Base-by-base conservation (phyloP, 1,284 basidiomycete species). In the Athelia sp. region DNA sequence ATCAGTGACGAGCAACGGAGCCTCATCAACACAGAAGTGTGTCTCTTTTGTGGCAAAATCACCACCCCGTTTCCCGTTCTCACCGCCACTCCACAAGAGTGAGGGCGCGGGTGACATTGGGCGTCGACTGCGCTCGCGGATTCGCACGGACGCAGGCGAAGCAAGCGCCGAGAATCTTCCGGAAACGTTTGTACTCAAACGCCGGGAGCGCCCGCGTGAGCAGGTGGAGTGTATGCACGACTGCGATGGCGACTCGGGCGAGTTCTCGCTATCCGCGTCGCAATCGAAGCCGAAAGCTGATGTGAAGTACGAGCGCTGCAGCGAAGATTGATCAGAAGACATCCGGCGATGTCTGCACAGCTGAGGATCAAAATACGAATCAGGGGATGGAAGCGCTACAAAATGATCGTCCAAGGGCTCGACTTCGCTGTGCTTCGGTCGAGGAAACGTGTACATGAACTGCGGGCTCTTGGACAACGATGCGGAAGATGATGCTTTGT, bases 381-480 rank as follows among this genome's bases (percentile, higher is more conserved):
- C 43, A 8, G 21, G 32, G 19, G 40, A 40, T 19, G 31, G 44
- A n/a, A 32, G 45, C 18, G 42, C 19, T 19, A 38, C 23, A 23
- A 29, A 42, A 31, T 19, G 24, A 19, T 23, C 21, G 10, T 46
- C 26, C 26, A 40, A n/a, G 10, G 31, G 22, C 18, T 32, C 14
- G 18, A 17, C 21, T 4, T 29, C 6, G 26, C 26, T 6, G 26
- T 6, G 4, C 6, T 29, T n/a, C 19, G 49, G 40, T 21, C 36
- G 38, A 36, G 53, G 53, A 40, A 47, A 52, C 15, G 34, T 31
- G 42, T 52, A 54, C 51, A 54, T 26, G 48, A 54, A 54, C n/a
- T 62, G 66, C 40, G 63, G 60, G 45, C 65, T 52, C 34, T 55
- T 46, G 56, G 53, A 73, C 50, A 72, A 59, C 13, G 26, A 29